A percentile compares a stretch with the other conserved stretches of the same genome.
phyloP scores from a whole-genome alignment of 2,329 filamentous ascomycete genomes.

The Arthrobotrys sphaeroides region DNA sequence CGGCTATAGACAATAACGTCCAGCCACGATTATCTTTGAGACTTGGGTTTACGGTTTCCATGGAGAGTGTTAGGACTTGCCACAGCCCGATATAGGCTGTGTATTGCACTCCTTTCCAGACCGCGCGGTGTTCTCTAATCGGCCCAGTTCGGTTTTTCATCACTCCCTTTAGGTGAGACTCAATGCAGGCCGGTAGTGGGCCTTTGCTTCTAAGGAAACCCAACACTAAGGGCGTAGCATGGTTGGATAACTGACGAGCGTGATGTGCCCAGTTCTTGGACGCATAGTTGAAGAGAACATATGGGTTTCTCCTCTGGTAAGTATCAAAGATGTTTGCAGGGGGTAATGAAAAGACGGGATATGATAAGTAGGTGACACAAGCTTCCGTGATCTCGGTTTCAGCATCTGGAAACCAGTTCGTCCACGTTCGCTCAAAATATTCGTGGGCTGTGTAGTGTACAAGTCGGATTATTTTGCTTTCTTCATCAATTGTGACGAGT shows the following conservation, averaged over 20 bases:
- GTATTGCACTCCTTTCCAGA: not conserved
- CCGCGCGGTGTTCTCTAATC: not conserved
- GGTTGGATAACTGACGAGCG: not conserved
- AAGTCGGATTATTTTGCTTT: slow-evolving; percentile 56
- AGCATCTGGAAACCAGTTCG: not conserved
- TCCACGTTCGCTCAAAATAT: slow-evolving; percentile 54
- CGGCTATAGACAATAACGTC: too few relatives aligned
- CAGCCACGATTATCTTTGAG: too few relatives aligned
- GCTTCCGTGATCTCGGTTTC: not conserved
- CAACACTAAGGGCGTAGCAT: not conserved
- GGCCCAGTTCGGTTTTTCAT: too few relatives aligned
- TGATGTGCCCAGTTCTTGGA: slow-evolving; percentile 10
- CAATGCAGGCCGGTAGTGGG: not conserved
- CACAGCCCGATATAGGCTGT: not conserved
- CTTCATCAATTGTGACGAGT: slow-evolving; percentile 58
- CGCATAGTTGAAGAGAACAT: not conserved
- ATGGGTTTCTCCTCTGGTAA: too few relatives aligned
- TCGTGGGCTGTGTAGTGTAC: slow-evolving; percentile 59
- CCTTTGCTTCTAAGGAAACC: not conserved
- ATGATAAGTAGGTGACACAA: slow-evolving; percentile 17
- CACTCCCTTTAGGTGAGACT: too few relatives aligned
- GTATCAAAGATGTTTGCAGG: slow-evolving; percentile 1
- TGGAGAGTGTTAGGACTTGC: too few relatives aligned
- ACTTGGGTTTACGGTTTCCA: too few relatives aligned
- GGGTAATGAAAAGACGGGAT: too few relatives aligned